Base-by-base conservation (phyloP, 2,329 filamentous ascomycete species). In the Fusarium camptoceras region DNA sequence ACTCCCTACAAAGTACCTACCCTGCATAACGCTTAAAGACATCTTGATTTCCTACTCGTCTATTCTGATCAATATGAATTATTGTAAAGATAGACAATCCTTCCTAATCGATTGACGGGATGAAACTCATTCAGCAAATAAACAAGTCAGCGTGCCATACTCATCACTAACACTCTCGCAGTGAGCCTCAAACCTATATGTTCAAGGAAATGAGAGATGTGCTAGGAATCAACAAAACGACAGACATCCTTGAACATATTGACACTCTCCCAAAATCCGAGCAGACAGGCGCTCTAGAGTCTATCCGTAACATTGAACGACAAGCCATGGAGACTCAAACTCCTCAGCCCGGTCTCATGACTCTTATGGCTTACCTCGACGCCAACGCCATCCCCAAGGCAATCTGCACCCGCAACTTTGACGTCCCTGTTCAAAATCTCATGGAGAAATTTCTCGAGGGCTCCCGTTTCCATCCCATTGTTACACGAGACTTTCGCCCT, bases 401-500 rank as follows among this genome's bases (percentile, higher is more conserved):
- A 18, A 94, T 98, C 69, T 98, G 94, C 82, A 98, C 96, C 4
- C 88, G 96, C 76, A 98, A 99, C 83, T 98, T 98, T 76, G 93
- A 95, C 74, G 83, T 87, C 10, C 93, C 93, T 8, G 93, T 96
- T 3, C 81, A 85, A 48, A 91, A 94, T 78, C 85, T 97, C 5
- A 85, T 98, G 6, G 81, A 82, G 54, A 96, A 90, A 50, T 96
- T 96, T 78, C 85, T 98, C 11, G 83, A 87, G 2, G 84, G 82
- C 3, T 87, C 89, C 62, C 80, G 85, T 42, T 97, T 98, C 78
- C 78, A 86, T 22, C 95, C 94, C 8, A 89, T 98, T 71, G 85
- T 98, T 41, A 98, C 94, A 10, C 87, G 95, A 14, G 94, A 94
- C 59, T 96, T 94, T 80, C 85, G 83, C 46, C 94, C 88, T 39